Evolutionary conservation across 495 filamentous ascomycete species (phyloP).

Genomic region (Ascobolus immersus): DNA sequence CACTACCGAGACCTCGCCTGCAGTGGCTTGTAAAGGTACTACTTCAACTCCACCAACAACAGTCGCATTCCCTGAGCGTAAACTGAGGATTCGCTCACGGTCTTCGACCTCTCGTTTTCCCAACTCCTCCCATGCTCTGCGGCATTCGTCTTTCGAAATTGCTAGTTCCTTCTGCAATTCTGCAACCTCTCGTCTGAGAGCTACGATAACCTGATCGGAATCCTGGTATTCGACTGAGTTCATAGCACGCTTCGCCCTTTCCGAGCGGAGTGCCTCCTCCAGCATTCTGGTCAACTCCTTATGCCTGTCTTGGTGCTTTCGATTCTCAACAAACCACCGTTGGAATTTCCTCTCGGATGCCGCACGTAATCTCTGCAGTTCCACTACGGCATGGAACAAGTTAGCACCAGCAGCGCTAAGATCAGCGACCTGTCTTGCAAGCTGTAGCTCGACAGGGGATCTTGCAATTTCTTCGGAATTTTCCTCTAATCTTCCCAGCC

Average conservation of each 20-base stretch:
- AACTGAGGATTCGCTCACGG: constrained; percentile 59
- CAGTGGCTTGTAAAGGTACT: too few relatives aligned
- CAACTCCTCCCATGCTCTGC: constrained; percentile 90
- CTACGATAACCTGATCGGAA: constrained; percentile 36
- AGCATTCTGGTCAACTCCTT: constrained; percentile 66
- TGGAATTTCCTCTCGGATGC: constrained; percentile 95
- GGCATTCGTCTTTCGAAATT: constrained; percentile 88
- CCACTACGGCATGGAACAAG: constrained; percentile 90
- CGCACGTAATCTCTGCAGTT: constrained; percentile 81
- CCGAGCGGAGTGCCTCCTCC: constrained; percentile 42
- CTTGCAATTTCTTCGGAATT: constrained; percentile 60
- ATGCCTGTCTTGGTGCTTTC: constrained; percentile 59
- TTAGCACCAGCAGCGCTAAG: constrained; percentile 90
- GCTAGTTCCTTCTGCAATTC: constrained; percentile 78
- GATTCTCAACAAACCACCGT: constrained; percentile 92
- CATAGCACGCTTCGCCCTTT: constrained; percentile 38
- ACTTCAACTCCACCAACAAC: constrained; percentile 74
- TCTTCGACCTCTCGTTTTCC: constrained; percentile 86
- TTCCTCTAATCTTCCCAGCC: constrained; percentile 76
- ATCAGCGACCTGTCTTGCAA: constrained; percentile 83
- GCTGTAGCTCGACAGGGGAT: constrained; percentile 61
- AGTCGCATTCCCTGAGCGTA: constrained; percentile 70
- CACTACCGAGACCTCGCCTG: too few relatives aligned
- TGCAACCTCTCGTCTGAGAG: constrained; percentile 42
- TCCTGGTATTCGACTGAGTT: constrained; percentile 37